These are phyloP conservation scores for Globisporangium splendens DNA, from an alignment of 352 stramenopile species.

Conservation along the genomic window DNA sequence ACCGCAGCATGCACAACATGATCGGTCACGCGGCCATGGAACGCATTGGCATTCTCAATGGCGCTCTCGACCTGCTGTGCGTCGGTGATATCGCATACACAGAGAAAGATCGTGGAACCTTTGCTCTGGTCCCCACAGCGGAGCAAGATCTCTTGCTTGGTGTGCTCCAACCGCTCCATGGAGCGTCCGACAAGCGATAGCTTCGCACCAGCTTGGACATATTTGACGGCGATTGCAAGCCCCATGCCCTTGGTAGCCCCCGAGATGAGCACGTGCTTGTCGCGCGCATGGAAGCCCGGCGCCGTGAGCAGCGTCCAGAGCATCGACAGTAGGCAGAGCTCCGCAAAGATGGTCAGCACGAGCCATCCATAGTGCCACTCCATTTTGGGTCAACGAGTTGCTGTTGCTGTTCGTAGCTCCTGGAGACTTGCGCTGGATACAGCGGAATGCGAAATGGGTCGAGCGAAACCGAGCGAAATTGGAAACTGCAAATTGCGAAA, in stretches of 20 bases:
- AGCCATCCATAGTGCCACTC: conserved; percentile 7
- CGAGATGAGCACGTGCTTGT: conserved; percentile 59
- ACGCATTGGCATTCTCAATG: conserved; percentile 49
- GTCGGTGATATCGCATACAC: conserved; percentile 41
- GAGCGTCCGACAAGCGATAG: conserved; percentile 12
- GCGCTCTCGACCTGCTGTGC: conserved; percentile 27
- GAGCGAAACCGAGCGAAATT: no score
- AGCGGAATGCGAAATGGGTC: not conserved
- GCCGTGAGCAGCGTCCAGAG: conserved; percentile 41
- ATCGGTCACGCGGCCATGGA: conserved; percentile 54
- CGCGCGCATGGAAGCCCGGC: conserved; percentile 43
- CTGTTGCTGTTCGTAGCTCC: not conserved
- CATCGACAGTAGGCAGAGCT: conserved; percentile 33
- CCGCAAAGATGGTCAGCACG: conserved; percentile 8
- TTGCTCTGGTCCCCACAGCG: not conserved
- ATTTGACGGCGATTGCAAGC: conserved; percentile 62
- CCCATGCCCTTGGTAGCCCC: conserved; percentile 26
- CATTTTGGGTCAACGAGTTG: not conserved
- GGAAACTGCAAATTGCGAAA: no score
- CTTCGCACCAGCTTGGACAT: conserved; percentile 42
- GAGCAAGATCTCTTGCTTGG: conserved; percentile 4
- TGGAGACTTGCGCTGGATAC: not conserved
- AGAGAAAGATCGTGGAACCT: conserved; percentile 25
- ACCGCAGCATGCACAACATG: conserved; percentile 53
- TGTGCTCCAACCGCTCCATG: conserved; percentile 7